phyloP scores from a whole-genome alignment of 345 rosid genomes.

The Eucalyptus melliodora region DNA sequence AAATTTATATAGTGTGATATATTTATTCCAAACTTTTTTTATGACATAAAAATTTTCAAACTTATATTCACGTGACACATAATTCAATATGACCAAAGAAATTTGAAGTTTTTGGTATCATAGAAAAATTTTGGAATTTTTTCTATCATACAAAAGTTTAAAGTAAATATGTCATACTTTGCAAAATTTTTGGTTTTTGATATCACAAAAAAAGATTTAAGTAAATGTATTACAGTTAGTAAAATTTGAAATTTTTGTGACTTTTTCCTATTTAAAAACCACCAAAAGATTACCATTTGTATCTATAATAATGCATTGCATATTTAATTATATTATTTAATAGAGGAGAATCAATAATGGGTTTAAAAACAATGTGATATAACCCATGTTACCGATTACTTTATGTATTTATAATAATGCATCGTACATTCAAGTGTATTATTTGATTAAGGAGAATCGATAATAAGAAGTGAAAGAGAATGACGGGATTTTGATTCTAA shows the following conservation, averaged over 20 bases:
- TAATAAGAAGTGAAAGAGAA: neutral
- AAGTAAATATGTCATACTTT: too few relatives aligned
- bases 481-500: neutral
- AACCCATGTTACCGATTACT: neutral
- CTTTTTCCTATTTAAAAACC: neutral
- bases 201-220: rapidly evolving
- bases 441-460: neutral
- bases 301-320: neutral
- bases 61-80: too few relatives aligned
- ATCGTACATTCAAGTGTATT: neutral
- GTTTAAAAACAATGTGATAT: neutral
- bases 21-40: rapidly evolving
- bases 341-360: neutral
- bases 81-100: too few relatives aligned
- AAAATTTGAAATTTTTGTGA: neutral
- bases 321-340: neutral
- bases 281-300: neutral
- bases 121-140: rapidly evolving
- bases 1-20: too few relatives aligned
- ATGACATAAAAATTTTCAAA: rapidly evolving
- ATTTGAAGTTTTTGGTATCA: too few relatives aligned
- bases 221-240: rapidly evolving
- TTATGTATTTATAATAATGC: neutral
- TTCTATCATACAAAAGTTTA: rapidly evolving
- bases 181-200: rapidly evolving